These are phyloP conservation scores for Buddleja alternifolia DNA, from an alignment of 257 asterid genomes.

Conservation along the genomic window DNA sequence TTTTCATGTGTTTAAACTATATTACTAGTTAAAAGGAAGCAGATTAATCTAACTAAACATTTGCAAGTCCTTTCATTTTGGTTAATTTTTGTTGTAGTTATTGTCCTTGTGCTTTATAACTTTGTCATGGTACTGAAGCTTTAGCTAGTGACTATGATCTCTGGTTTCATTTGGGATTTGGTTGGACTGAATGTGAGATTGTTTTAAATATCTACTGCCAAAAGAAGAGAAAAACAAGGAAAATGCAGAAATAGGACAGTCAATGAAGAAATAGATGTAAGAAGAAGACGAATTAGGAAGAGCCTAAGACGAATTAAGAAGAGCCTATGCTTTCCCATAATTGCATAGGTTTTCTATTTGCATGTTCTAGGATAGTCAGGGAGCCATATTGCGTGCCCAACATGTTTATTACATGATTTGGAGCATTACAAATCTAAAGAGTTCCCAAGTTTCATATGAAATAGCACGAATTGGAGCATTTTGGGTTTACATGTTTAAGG, in stretches of 20 bases:
- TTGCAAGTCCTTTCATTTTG: not conserved
- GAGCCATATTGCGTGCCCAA: not conserved
- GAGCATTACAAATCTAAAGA: not conserved
- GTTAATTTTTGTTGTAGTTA: constrained; percentile 4
- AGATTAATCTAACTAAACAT: not conserved
- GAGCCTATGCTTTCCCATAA: not conserved
- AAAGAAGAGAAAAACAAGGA: not conserved
- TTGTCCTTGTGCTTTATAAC: constrained; percentile 8
- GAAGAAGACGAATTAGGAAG: not conserved
- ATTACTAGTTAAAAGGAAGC: not conserved
- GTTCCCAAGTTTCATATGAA: constrained; percentile 1
- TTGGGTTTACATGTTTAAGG: not conserved
- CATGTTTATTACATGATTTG: not conserved
- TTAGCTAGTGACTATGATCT: constrained; percentile 2
- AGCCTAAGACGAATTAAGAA: not conserved
- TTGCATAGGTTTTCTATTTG: not conserved
- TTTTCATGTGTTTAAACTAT: not conserved
- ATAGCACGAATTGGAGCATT: constrained; percentile 5
- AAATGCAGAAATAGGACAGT: not conserved
- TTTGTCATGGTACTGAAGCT: constrained; percentile 13
- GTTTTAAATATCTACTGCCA: constrained; percentile 1
- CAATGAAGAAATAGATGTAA: not conserved
- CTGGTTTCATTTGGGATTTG: not conserved
- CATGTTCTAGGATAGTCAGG: constrained; percentile 18
- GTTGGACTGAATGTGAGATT: not conserved